Evolutionary conservation across 202 grass and related monocot species (phyloP), one percentile per base, ranked within the genome.

Genomic region (Elaeis oleifera): DNA sequence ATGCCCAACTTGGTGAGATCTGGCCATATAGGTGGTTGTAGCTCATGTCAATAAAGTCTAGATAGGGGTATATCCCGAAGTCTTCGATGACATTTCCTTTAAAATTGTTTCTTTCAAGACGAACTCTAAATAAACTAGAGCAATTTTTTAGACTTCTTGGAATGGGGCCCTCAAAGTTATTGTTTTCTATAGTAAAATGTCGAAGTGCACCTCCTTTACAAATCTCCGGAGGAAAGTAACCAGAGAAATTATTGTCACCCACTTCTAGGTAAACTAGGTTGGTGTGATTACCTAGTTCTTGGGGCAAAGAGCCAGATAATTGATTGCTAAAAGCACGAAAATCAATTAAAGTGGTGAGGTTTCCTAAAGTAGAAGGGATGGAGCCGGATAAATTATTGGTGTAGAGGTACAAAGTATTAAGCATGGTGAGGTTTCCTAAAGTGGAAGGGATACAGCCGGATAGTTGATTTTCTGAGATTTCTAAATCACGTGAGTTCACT

Each of bases 41-140:
- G 36, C 65, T 77, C 11, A 77, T 18, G 61, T 77, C 65, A 63
- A 77, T 3, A 2, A 56, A 13, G 15, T 15, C 14, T 22, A 77
- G 58, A 53, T 54, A 16, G 8, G 16, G 36, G 1, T 54, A 54
- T 20, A 54, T 20, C 9, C 53, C 53, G 11, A 54, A 54, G 2
- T 0, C 53, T 54, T 6, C 6, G 2, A 18, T 22, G 53, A 54
- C 3, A 54, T 54, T 8, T 20, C 5, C 53, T 2, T n/a, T 3
- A 20, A 54, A 7, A 4, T 22, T n/a, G n/a, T 54, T 54, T 19
- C 9, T 1, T 54, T 54, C 53, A 7, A 54, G 53, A 2, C 5
- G n/a, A 9, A 54, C 53, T 3, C 53, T 54, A n/a, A 3, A n/a
- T 19, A 54, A 54, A 5, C 53, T 54, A 22, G 53, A 7, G 20